These are phyloP conservation scores for Paramecium octaurelia DNA, from an alignment of 73 alveolate species.

Conservation along the genomic window DNA sequence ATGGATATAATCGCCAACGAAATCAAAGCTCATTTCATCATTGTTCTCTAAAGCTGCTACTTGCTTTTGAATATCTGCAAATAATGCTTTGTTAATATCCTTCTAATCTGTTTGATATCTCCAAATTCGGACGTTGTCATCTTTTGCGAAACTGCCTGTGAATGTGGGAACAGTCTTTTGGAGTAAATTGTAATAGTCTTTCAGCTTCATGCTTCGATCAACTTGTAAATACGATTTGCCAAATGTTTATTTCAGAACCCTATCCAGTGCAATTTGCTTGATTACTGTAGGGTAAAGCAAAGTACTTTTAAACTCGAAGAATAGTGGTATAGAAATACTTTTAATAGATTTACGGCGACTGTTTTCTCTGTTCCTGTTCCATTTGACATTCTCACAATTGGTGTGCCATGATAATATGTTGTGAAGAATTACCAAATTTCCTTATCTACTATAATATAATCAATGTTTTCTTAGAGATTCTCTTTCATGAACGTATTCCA, in stretches of 20 bases:
- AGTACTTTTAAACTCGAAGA: background rate
- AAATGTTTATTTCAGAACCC: background rate
- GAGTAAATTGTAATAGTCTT: background rate
- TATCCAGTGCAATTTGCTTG: background rate
- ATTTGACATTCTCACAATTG: background rate
- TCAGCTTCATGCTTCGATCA: background rate
- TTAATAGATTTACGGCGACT: conserved; percentile 16
- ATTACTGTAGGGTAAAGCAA: background rate
- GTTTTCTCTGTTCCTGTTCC: background rate
- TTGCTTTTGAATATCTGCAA: background rate
- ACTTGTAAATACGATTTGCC: background rate
- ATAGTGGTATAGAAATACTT: background rate
- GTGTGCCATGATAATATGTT: background rate
- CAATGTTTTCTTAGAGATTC: background rate
- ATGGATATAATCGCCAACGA: background rate
- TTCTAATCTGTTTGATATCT: background rate
- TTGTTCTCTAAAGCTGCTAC: background rate
- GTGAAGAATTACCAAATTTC: conserved; percentile 11
- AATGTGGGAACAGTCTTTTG: conserved; percentile 1
- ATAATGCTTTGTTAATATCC: background rate
- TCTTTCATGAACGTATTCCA: conserved; percentile 33
- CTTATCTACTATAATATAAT: conserved; percentile 1
- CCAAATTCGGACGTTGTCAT: conserved; percentile 16
- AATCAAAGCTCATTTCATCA: conserved; percentile 32
- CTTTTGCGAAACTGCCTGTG: background rate